A percentile compares a stretch with the other conserved stretches of the same genome.
These are phyloP conservation scores for Ogataea henricii DNA, from an alignment of 805 yeast species.

Conservation along the genomic window DNA sequence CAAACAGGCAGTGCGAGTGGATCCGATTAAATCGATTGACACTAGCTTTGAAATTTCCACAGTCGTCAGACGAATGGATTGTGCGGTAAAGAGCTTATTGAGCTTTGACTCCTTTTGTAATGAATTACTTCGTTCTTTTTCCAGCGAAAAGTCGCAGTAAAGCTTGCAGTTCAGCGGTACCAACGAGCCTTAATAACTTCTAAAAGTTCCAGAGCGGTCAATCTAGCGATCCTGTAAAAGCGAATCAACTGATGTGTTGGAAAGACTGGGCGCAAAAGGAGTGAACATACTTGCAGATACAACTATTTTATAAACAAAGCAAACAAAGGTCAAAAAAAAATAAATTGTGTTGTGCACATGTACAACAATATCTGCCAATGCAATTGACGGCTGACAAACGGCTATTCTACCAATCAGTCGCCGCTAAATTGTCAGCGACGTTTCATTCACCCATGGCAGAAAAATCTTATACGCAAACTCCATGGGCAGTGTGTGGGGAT, in stretches of 20 bases:
- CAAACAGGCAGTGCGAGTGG: background rate
- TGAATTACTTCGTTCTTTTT: background rate
- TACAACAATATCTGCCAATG: background rate
- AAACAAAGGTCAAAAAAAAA: slow-evolving; percentile 1
- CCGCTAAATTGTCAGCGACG: background rate
- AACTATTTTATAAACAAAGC: slow-evolving; percentile 3
- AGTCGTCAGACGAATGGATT: too few species aligned
- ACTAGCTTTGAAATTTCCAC: too few species aligned
- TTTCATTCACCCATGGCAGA: background rate
- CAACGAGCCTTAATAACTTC: background rate
- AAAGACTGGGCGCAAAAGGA: too few species aligned
- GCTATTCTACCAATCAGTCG: background rate
- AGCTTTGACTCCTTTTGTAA: background rate
- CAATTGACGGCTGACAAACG: background rate
- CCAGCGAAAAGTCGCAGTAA: background rate
- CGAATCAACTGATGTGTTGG: background rate
- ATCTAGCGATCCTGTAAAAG: background rate
- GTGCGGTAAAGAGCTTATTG: too few species aligned
- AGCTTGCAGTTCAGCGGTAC: background rate
- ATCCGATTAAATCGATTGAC: too few species aligned
- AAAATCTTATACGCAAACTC: background rate
- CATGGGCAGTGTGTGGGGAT: background rate
- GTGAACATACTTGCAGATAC: background rate
- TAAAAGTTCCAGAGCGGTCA: background rate
- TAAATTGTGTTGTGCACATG: background rate